These are phyloP conservation scores for Stachybotrys chartarum DNA, from an alignment of 2,329 filamentous ascomycete genomes.

Conservation along the genomic window DNA sequence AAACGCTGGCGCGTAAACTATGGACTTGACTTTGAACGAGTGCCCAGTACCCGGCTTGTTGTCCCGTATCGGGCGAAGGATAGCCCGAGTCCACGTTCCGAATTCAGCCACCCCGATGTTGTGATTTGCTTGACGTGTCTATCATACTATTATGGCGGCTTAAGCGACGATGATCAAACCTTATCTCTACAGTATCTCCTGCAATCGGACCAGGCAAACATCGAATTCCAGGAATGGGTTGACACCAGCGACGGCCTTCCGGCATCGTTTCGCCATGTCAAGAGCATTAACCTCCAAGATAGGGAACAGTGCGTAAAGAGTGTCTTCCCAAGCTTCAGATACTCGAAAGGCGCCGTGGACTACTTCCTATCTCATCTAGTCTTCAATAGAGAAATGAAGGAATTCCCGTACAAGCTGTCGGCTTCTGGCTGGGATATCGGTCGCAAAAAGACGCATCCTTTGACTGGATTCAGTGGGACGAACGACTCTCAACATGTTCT, in stretches of 20 bases:
- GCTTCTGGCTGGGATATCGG: constrained; percentile 61
- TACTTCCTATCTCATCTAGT: constrained; percentile 52
- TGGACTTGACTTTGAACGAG: constrained; percentile 38
- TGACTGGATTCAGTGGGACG: constrained; percentile 61
- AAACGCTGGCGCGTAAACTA: constrained; percentile 60
- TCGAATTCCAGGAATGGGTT: constrained; percentile 43
- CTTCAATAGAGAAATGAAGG: constrained; percentile 53
- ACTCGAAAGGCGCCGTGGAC: constrained; percentile 46
- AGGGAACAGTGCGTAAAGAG: constrained; percentile 31
- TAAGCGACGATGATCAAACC: constrained; percentile 40
- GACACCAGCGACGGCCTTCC: constrained; percentile 21
- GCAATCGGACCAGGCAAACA: constrained; percentile 39
- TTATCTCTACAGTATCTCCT: constrained; percentile 37
- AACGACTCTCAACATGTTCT: constrained; percentile 51
- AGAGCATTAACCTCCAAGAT: constrained; percentile 52
- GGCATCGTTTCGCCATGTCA: constrained; percentile 27
- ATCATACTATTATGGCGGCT: constrained; percentile 46
- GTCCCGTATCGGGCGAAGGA: constrained; percentile 55
- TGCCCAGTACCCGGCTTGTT: constrained; percentile 35
- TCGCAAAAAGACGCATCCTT: constrained; percentile 32
- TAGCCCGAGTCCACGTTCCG: constrained; percentile 40
- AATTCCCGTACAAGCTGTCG: constrained; percentile 54
- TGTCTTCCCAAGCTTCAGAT: constrained; percentile 45
- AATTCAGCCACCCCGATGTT: constrained; percentile 54
- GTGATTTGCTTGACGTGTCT: constrained; percentile 46